These are phyloP conservation scores for Phtheirospermum japonicum DNA, from an alignment of 257 asterid genomes.

Conservation along the genomic window DNA sequence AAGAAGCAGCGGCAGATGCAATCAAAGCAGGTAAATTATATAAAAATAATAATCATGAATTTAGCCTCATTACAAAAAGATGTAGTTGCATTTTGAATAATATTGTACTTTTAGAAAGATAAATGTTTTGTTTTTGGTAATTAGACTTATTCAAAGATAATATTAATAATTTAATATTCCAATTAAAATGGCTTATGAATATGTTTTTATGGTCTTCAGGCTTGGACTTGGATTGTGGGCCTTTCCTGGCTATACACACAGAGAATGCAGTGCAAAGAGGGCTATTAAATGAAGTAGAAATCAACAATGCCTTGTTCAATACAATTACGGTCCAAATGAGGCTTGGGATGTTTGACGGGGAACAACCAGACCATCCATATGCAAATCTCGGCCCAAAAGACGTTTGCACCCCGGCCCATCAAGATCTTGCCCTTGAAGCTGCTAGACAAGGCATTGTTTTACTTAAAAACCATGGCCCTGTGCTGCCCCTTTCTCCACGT, in stretches of 20 bases:
- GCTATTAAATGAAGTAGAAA: slow-evolving; percentile 51
- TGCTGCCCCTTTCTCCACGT: slow-evolving; percentile 57
- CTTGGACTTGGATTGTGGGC: slow-evolving; percentile 83
- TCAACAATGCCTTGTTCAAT: slow-evolving; percentile 50
- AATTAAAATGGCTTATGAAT: too few relatives aligned
- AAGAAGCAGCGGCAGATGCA: slow-evolving; percentile 79
- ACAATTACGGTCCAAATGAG: slow-evolving; percentile 70
- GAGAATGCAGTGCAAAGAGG: slow-evolving; percentile 60
- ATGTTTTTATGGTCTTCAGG: slow-evolving; percentile 31
- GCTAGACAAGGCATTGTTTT: slow-evolving; percentile 79
- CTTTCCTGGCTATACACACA: slow-evolving; percentile 56
- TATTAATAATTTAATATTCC: too few relatives aligned
- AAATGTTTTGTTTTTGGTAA: neutral
- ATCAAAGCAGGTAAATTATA: slow-evolving; percentile 55
- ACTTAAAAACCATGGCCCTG: slow-evolving; percentile 59
- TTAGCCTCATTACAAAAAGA: too few relatives aligned
- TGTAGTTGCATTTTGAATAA: too few relatives aligned
- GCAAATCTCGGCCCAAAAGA: slow-evolving; percentile 63
- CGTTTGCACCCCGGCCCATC: slow-evolving; percentile 64
- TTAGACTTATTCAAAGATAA: neutral
- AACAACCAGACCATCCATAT: slow-evolving; percentile 50
- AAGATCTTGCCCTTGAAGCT: slow-evolving; percentile 72
- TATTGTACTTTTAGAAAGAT: too few relatives aligned
- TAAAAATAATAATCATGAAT: too few relatives aligned
- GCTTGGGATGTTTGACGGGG: slow-evolving; percentile 88